Base-by-base conservation (phyloP, 2,329 filamentous ascomycete genomes). In the Aspergillus clavatus region DNA sequence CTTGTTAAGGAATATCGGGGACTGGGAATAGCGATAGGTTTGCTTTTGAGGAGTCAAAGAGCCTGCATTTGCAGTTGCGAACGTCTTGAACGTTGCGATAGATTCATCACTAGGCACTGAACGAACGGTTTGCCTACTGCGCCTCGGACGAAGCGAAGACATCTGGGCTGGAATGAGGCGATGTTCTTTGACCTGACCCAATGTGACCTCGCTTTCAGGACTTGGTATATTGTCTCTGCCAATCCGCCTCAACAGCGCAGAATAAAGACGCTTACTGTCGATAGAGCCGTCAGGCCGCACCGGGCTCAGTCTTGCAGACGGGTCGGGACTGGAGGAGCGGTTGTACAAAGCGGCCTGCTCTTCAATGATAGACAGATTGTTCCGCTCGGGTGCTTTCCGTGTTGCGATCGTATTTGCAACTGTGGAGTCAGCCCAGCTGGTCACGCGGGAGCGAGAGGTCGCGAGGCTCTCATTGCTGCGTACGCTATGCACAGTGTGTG, bases 351-450 rank as follows among this genome's bases (percentile, higher is more conserved):
- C 61, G 2, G 59, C 65, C 47, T 68, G 59, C 45, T 75, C 72
- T 40, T 71, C 59, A 23, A 75, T 72, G 27, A 73, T 64, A 10
- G 70, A 72, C 18, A 74, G 53, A 7, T 65, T 61, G 43, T 69
- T 67, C 10, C 59, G 58, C 33, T 67, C 62, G 5, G 60, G 57
- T 23, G 56, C 47, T 16, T 58, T 64, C 18, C 62, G 58, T 8
- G 61, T 60, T n/a, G 55, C 52, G 22, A 71, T 53, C 4, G 71
- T 73, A 45, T 69, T 69, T 36, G 62, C 60, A n/a, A 61, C 61
- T 2, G 68, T 73, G 3, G 72, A 74, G 48, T 74, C 63, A 27
- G 72, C 68, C 72, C 72, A 74, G 52, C 72, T 75, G 11, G 71
- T 73, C n/a, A 72, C 70, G 22, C 72, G 69, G 24, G 72, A 74